Evolutionary conservation across 495 filamentous ascomycete genomes (phyloP), one percentile per base, ranked within the genome.

Genomic region (Oleoguttula mirabilis): DNA sequence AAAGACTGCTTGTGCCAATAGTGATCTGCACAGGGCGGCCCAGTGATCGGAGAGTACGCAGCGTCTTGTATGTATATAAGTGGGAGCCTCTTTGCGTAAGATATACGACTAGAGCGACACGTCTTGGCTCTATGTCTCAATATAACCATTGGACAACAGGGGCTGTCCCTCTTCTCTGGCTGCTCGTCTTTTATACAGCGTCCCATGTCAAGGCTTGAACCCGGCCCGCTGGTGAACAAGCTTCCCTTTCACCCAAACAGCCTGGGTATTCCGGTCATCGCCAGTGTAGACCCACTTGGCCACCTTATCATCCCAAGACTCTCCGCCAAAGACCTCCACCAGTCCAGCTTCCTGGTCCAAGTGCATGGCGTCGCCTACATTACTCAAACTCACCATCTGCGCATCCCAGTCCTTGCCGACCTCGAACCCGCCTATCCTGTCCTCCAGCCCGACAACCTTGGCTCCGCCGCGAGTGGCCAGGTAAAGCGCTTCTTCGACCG

Each of bases 211-310:
- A 17, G 32, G 31, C 35, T 35, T 42, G 15, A 43, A 45, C 8
- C 30, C 36, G 20, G 24, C 36, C 32, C 38, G 21, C 16, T 23
- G 32, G 66, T 90, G 82, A 36, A 94, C 87, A 62, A 84, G 57
- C 54, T 73, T 59, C 30, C 87, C 87, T 50, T 64, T 69, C 19
- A 94, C 84, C 84, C 83, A 94, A 0, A 94, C 87, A 39, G 62
- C 71, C 52, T 61, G 63, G 1, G 81, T 81, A 63, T 92, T 92
- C 50, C 86, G 60, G 58, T 93, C 86, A 66, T 90, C 82, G 0
- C 87, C 87, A 39, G 72, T 80, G 64, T 76, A 94, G 36, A 93
- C 68, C 87, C 87, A 94, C 71, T 94, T 94, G 17, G 81, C 79
- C 8, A 93, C 55, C 54, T 65, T 71, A 39, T 93, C 82, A 16